phyloP scores from a whole-genome alignment of 2,329 filamentous ascomycete species.

The Pseudopithomyces maydicus region DNA sequence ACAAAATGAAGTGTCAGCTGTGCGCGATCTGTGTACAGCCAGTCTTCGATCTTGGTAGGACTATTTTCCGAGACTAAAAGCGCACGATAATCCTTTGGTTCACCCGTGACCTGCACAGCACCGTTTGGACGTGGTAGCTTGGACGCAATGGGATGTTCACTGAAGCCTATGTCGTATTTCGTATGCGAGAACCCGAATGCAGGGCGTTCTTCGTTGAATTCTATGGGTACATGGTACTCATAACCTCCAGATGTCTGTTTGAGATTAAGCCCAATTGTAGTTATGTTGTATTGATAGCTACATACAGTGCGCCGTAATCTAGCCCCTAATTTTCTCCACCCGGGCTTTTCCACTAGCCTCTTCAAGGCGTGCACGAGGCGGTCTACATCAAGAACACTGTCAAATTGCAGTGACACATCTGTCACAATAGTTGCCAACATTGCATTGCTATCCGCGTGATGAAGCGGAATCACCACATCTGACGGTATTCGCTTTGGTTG shows the following conservation, averaged over 20 bases:
- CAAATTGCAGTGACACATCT: constrained; percentile 47
- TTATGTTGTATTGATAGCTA: background rate
- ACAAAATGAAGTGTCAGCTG: constrained; percentile 22
- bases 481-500: constrained; percentile 21
- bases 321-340: constrained; percentile 56
- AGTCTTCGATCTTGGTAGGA: constrained; percentile 19
- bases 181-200: constrained; percentile 50
- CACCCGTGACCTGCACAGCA: constrained; percentile 9
- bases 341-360: constrained; percentile 48
- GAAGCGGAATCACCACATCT: constrained; percentile 27
- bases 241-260: constrained; percentile 27
- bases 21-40: constrained; percentile 20
- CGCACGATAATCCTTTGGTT: background rate
- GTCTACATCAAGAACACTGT: constrained; percentile 53
- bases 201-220: constrained; percentile 46
- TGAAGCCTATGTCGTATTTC: constrained; percentile 42
- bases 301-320: constrained; percentile 50
- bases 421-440: constrained; percentile 10
- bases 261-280: constrained; percentile 21
- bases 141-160: constrained; percentile 49
- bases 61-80: constrained; percentile 9
- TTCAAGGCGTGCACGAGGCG: constrained; percentile 46
- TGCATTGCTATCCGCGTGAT: background rate
- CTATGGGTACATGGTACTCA: constrained; percentile 50
- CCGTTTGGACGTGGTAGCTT: constrained; percentile 38